phyloP scores from a whole-genome alignment of 2,329 filamentous ascomycete species.

The Epichloe baconii region DNA sequence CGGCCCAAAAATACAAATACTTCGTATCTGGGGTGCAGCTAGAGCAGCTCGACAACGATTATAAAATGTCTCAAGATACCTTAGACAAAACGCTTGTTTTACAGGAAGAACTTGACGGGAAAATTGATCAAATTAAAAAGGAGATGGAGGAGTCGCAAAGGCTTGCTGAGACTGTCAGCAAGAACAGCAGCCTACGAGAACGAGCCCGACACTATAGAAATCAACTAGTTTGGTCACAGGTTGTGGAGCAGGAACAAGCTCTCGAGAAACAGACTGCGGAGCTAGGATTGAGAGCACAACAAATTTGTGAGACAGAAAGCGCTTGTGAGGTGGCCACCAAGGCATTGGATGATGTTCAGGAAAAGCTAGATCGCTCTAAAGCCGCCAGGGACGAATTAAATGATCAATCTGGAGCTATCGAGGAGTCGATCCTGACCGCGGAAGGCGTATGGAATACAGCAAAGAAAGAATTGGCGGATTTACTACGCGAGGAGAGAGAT shows the following conservation, averaged over 20 bases:
- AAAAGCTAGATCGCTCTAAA: conserved; percentile 26
- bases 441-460: conserved; percentile 40
- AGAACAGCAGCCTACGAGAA: conserved; percentile 50
- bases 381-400: conserved; percentile 28
- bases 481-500: conserved; percentile 51
- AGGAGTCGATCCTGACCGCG: conserved; percentile 29
- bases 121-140: conserved; percentile 23
- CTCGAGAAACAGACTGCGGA: conserved; percentile 24
- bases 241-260: conserved; percentile 57
- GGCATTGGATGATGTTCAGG: conserved; percentile 32
- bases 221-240: conserved; percentile 79
- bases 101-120: conserved; percentile 22
- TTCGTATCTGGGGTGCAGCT: conserved; percentile 92
- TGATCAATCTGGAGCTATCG: conserved; percentile 32
- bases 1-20: conserved; percentile 85
- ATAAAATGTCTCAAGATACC: conserved; percentile 67
- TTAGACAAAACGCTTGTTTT: conserved; percentile 48
- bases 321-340: conserved; percentile 31
- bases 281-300: conserved; percentile 12
- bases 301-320: conserved; percentile 16
- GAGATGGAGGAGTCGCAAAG: conserved; percentile 46
- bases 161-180: conserved; percentile 51
- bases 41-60: conserved; percentile 84
- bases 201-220: conserved; percentile 45
- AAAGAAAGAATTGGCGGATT: conserved; percentile 37